Evolutionary conservation across 2,329 filamentous ascomycete genomes (phyloP).

Genomic region (Clathrospora elynae): DNA sequence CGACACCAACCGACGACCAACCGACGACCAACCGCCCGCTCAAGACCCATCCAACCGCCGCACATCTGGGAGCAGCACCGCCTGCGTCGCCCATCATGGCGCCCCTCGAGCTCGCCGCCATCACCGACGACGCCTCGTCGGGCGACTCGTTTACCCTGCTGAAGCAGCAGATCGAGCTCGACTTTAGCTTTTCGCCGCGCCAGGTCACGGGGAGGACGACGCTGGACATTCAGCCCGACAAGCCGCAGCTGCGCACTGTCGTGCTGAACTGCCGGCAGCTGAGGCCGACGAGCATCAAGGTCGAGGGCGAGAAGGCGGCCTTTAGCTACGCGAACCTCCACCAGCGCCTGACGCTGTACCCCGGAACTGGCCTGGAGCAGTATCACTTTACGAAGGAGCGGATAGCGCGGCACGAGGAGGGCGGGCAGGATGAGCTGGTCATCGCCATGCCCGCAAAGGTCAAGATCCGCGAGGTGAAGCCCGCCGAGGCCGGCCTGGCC

Average conservation of each 20-base stretch:
- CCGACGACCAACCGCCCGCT: too few species aligned
- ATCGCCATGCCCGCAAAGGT: conserved; percentile 65
- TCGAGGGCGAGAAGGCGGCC: conserved; percentile 47
- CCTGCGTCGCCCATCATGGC: conserved; percentile 38
- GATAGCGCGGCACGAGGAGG: conserved; percentile 62
- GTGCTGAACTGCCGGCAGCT: conserved; percentile 68
- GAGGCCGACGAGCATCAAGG: conserved; percentile 58
- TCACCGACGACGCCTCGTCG: conserved; percentile 38
- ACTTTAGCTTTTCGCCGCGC: conserved; percentile 81
- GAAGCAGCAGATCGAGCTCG: conserved; percentile 86
- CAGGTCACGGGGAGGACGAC: conserved; percentile 78
- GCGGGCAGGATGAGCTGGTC: conserved; percentile 62
- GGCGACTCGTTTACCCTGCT: conserved; percentile 62
- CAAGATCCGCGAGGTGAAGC: conserved; percentile 65
- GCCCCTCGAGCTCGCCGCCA: conserved; percentile 39
- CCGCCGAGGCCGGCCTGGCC: conserved; percentile 51
- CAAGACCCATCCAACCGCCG: too few species aligned
- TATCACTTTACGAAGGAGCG: conserved; percentile 77
- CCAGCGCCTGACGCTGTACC: conserved; percentile 65
- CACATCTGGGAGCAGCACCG: conserved; percentile 30
- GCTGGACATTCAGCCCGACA: conserved; percentile 74
- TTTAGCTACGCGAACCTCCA: conserved; percentile 68
- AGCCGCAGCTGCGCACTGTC: conserved; percentile 60
- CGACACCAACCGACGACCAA: too few species aligned
- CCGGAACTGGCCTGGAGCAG: conserved; percentile 68